These are phyloP conservation scores for Paradendryphiella salina DNA, from an alignment of 2,329 filamentous ascomycete species.

Conservation along the genomic window DNA sequence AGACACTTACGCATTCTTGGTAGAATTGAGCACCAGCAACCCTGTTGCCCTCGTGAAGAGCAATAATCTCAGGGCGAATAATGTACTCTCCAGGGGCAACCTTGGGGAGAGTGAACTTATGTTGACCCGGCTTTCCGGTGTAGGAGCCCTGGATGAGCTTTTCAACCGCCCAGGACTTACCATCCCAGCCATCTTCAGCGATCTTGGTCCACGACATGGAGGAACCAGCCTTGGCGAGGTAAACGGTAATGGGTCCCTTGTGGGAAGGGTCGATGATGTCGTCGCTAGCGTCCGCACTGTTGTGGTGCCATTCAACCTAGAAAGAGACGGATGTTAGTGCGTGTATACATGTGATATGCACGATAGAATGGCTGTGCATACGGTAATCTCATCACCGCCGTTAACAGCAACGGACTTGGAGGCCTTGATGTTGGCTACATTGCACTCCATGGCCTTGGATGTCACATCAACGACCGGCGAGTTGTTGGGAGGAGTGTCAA, in stretches of 20 bases:
- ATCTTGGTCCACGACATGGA: slow-evolving; percentile 56
- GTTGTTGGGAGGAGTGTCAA: slow-evolving; percentile 52
- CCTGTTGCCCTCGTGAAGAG: slow-evolving; percentile 48
- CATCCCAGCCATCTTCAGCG: slow-evolving; percentile 44
- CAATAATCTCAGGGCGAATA: slow-evolving; percentile 52
- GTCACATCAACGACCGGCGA: slow-evolving; percentile 43
- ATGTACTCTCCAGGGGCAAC: slow-evolving; percentile 50
- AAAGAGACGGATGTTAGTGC: slow-evolving; percentile 4
- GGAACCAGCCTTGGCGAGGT: slow-evolving; percentile 51
- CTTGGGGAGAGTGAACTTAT: slow-evolving; percentile 48
- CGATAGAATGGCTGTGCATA: background rate
- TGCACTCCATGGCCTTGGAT: slow-evolving; percentile 43
- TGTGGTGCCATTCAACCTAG: slow-evolving; percentile 56
- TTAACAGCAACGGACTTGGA: slow-evolving; percentile 53
- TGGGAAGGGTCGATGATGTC: slow-evolving; percentile 59
- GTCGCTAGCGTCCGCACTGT: slow-evolving; percentile 50
- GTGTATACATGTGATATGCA: background rate
- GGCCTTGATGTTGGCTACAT: slow-evolving; percentile 38
- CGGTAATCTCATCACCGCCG: slow-evolving; percentile 52
- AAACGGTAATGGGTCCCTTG: slow-evolving; percentile 58
- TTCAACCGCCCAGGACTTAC: slow-evolving; percentile 47
- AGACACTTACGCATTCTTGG: slow-evolving; percentile 42
- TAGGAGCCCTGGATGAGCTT: slow-evolving; percentile 41
- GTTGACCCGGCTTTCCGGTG: slow-evolving; percentile 46
- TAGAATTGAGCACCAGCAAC: slow-evolving; percentile 51